Evolutionary conservation across 192 early-diverging fungal genomes (phyloP).

Genomic region (Allomyces arbusculus): DNA sequence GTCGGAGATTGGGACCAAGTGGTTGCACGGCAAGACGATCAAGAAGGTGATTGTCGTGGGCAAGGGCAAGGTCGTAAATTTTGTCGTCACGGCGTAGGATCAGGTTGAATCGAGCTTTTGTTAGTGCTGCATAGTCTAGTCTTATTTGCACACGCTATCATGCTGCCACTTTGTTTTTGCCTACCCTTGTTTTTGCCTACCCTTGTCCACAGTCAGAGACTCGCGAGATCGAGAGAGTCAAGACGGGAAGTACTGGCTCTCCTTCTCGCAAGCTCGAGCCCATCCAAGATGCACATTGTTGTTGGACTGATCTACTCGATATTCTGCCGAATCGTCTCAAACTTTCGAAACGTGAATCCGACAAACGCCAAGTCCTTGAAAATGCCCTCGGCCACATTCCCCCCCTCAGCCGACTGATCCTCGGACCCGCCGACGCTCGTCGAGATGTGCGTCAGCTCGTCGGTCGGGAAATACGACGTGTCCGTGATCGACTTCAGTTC

Average conservation of each 20-base stretch:
- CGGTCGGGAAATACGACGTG: constrained; percentile 69
- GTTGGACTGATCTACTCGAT: background rate
- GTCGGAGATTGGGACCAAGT: background rate
- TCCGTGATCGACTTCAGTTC: constrained; percentile 69
- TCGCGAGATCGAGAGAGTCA: background rate
- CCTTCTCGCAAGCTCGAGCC: too few relatives aligned
- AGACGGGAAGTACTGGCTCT: too few relatives aligned
- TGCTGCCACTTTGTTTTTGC: background rate
- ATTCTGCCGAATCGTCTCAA: constrained; percentile 3
- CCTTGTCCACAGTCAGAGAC: background rate
- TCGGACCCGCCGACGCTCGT: constrained; percentile 16
- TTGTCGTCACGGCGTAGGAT: background rate
- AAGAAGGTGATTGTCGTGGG: background rate
- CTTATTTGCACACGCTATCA: too few relatives aligned
- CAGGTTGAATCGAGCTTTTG: background rate
- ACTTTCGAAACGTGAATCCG: constrained; percentile 54
- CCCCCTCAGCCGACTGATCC: constrained; percentile 22
- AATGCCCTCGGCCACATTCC: constrained; percentile 35
- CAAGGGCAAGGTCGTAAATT: background rate
- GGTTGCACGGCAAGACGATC: background rate
- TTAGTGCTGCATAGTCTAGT: background rate
- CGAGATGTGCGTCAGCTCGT: constrained; percentile 42
- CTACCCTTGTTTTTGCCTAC: background rate
- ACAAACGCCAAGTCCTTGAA: constrained; percentile 70
- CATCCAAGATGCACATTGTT: background rate